Conservation (phyloP, 441 rosid genomes). For the Aquilaria agallochum region DNA sequence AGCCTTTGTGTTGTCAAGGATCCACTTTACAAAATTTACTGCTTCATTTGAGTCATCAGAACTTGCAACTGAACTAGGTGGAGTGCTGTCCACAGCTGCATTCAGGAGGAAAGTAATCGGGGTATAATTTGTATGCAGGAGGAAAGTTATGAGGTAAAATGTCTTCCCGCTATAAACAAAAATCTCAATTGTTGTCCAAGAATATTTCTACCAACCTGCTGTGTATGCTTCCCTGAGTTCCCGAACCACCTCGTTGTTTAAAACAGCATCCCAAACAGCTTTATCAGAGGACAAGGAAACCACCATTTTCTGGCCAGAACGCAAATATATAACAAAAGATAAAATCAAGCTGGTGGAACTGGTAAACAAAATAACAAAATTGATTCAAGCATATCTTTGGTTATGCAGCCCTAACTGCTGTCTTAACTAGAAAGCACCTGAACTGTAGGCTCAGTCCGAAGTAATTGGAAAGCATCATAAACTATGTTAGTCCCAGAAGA, state of each 20-base stretch:
- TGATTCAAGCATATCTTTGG: too few species aligned
- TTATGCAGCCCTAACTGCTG: too few species aligned
- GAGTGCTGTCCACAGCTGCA: slow-evolving; percentile 32
- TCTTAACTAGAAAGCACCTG: slow-evolving; percentile 41
- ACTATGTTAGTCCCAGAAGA: slow-evolving; percentile 50
- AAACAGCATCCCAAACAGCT: slow-evolving; percentile 90
- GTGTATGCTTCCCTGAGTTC: slow-evolving; percentile 54
- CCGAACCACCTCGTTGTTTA: slow-evolving; percentile 68
- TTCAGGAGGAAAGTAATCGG: background rate
- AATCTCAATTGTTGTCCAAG: background rate
- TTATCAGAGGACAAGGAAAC: slow-evolving; percentile 72
- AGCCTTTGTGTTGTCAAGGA: slow-evolving; percentile 50
- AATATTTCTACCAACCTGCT: slow-evolving; percentile 39
- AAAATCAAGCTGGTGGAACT: too few species aligned
- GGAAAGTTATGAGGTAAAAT: slow-evolving; percentile 4
- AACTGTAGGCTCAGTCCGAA: slow-evolving; percentile 74
- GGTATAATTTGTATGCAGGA: background rate
- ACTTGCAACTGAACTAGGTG: slow-evolving; percentile 21
- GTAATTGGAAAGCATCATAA: slow-evolving; percentile 69
- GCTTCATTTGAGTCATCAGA: slow-evolving; percentile 32
- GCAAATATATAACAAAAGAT: background rate
- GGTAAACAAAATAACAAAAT: too few species aligned
- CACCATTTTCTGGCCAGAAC: slow-evolving; percentile 68
- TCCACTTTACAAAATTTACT: slow-evolving; percentile 42
- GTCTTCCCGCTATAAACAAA: background rate